Evolutionary conservation across 768 basidiomycete species (phyloP).

Genomic region (Macrolepiota albuminosa): DNA sequence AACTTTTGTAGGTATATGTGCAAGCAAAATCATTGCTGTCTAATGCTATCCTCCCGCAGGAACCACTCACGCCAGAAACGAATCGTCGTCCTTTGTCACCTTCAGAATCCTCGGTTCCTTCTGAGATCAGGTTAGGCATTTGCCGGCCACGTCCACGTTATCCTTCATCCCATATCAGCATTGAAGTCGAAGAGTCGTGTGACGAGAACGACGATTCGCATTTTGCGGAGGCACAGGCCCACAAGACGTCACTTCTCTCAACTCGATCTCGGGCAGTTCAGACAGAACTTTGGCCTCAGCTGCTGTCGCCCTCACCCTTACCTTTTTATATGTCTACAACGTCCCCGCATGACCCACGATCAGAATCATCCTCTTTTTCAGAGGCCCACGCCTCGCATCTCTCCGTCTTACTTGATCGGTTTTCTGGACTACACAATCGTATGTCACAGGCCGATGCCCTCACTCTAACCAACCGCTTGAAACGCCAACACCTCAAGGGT

Average conservation of each 20-base stretch:
- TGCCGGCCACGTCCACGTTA: conserved; percentile 23
- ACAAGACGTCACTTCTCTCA: conserved; percentile 46
- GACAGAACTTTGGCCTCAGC: conserved; percentile 44
- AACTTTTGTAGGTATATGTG: conserved; percentile 18
- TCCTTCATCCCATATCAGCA: conserved; percentile 30
- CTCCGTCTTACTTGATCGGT: conserved; percentile 56
- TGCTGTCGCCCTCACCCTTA: conserved; percentile 27
- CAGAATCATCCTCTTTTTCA: conserved; percentile 71
- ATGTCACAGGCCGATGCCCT: conserved; percentile 78
- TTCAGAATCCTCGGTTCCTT: conserved; percentile 28
- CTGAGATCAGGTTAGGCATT: conserved; percentile 21
- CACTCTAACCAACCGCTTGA: conserved; percentile 84
- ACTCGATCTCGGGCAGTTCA: conserved; percentile 66
- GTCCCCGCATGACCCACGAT: conserved; percentile 55
- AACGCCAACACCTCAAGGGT: conserved; percentile 82
- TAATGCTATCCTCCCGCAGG: conserved; percentile 18
- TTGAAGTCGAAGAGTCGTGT: conserved; percentile 39
- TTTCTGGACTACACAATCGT: conserved; percentile 47
- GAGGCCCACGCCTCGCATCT: conserved; percentile 51
- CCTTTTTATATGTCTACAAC: conserved; percentile 34
- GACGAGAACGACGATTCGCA: conserved; percentile 24
- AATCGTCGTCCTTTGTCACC: conserved; percentile 40
- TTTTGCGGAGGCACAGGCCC: conserved; percentile 31
- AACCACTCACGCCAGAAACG: conserved; percentile 42
- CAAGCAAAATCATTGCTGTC: background rate